These are phyloP conservation scores for Pseudogymnoascus verrucosus DNA, from an alignment of 2,329 filamentous ascomycete genomes.

Conservation along the genomic window DNA sequence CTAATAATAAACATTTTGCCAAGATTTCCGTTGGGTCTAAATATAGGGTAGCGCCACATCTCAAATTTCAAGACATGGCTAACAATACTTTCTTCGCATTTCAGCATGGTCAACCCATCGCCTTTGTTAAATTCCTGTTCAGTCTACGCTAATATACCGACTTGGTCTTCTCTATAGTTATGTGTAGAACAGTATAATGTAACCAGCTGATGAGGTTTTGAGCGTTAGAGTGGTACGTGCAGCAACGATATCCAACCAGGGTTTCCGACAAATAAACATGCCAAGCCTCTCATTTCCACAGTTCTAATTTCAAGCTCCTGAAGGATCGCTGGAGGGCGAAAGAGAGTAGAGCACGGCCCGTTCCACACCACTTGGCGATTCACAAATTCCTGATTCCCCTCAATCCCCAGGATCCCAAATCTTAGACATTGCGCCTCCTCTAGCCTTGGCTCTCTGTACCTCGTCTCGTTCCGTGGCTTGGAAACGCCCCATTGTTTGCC, in stretches of 20 bases:
- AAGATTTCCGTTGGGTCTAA: neutral
- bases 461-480: neutral
- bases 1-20: neutral
- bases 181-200: neutral
- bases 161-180: neutral
- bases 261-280: neutral
- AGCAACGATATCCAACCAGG: neutral
- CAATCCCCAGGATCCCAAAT: neutral
- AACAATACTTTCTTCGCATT: neutral
- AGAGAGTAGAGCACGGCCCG: neutral
- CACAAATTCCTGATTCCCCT: neutral
- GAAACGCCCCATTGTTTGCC: neutral
- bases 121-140: neutral
- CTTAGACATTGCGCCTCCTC: neutral
- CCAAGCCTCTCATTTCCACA: neutral
- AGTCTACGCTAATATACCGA: neutral
- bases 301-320: neutral
- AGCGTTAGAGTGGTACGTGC: neutral
- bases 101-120: neutral
- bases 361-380: neutral
- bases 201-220: neutral
- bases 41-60: neutral
- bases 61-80: neutral
- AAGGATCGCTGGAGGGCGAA: neutral
- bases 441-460: neutral